Evolutionary conservation across 768 basidiomycete genomes (phyloP), one percentile per base, ranked within the genome.

Genomic region (Phanerochaete carnosa): DNA sequence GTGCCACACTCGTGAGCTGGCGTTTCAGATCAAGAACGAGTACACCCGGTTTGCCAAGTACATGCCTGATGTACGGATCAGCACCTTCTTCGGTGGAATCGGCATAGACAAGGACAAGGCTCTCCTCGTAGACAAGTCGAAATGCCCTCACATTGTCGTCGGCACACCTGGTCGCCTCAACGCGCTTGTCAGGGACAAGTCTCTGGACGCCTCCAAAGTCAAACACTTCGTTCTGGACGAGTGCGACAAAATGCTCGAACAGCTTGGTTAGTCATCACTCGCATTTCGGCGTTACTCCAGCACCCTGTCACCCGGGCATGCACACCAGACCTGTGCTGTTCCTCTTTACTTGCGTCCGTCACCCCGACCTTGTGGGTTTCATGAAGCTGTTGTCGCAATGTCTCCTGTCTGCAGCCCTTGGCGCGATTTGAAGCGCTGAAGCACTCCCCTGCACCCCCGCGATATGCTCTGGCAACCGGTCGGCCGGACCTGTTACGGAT

Each of bases 181-280:
- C 73, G 96, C 95, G 58, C 89, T 99, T 67, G 87, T 89, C 53
- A 83, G 96, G 66, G 97, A 98, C 79, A 98, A 98, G 82, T 84
- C 90, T 69, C 75, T 99, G 76, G 94, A 97, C 72, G 92, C 92
- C 65, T 92, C 92, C 78, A 88, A 92, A 71, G 94, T 98, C 76
- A 98, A 98, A 80, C 96, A 98, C 81, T 99, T 99, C 78, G 95
- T 97, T 59, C 82, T 99, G 75, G 97, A 99, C 85, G 97, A 99
- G 81, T 99, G 97, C 85, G 97, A 99, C 85, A 99, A 99, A 87
- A 98, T 99, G 94, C 90, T 99, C 74, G 97, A 99, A 85, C 92
- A 95, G 87, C 95, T 99, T 81, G 97, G 97, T 99, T 93, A 98
- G 97, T 99, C 85, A 77, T 88, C 85, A 77, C 88, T 88, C 83